A percentile compares a stretch with the other conserved stretches of the same genome.
phyloP scores from a whole-genome alignment of 257 asterid species.

The Rubia yunnanensis region DNA sequence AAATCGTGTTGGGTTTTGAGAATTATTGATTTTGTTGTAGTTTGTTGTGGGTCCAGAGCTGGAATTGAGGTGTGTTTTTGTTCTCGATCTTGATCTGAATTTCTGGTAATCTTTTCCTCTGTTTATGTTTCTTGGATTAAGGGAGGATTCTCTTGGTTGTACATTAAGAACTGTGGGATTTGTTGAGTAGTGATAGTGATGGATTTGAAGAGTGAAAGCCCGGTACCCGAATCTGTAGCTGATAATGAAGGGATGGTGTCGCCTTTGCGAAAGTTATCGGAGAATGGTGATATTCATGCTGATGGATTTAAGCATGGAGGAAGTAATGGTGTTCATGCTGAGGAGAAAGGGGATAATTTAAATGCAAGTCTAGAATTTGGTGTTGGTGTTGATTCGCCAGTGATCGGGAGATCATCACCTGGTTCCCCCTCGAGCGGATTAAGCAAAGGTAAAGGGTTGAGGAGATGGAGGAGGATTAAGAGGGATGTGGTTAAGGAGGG shows the following conservation, averaged over 20 bases:
- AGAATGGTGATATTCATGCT: constrained; percentile 8
- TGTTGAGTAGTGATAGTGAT: constrained; percentile 14
- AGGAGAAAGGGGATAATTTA: constrained; percentile 17
- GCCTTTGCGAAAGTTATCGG: constrained; percentile 14
- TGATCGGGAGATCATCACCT: constrained; percentile 11
- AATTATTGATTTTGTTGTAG: constrained; percentile 7
- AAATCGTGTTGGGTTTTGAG: background rate
- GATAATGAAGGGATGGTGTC: constrained; percentile 27
- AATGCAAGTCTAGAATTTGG: constrained; percentile 1
- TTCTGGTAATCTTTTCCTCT: background rate
- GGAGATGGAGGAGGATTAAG: constrained; percentile 70
- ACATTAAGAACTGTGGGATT: background rate
- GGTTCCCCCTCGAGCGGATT: constrained; percentile 22
- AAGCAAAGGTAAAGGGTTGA: constrained; percentile 54
- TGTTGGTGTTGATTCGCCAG: constrained; percentile 8
- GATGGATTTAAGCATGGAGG: constrained; percentile 22
- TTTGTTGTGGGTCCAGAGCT: constrained; percentile 32
- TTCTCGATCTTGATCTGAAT: constrained; percentile 68
- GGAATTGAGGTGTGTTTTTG: constrained; percentile 43
- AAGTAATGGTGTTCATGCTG: constrained; percentile 27
- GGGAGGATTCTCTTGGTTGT: background rate
- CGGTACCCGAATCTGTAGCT: constrained; percentile 33
- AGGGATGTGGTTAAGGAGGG: constrained; percentile 35
- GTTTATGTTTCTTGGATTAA: background rate
- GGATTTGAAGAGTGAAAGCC: constrained; percentile 39